phyloP scores from a whole-genome alignment of 2,329 filamentous ascomycete species.

The Sordariomycetes sp. region DNA sequence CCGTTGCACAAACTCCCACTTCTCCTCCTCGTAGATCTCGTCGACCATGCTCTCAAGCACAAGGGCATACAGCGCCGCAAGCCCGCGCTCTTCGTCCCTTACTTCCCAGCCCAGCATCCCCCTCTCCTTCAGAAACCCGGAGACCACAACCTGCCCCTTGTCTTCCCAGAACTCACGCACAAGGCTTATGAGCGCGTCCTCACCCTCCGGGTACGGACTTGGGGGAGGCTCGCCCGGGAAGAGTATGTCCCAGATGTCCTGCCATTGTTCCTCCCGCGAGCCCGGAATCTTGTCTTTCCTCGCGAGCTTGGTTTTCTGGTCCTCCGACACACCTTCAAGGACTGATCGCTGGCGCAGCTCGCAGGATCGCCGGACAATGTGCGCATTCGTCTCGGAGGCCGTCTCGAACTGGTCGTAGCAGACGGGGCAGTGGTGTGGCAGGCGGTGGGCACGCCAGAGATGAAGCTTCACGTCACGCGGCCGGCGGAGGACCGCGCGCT shows the following conservation, averaged over 20 bases:
- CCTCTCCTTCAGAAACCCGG: not conserved
- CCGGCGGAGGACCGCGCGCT: slow-evolving; percentile 13
- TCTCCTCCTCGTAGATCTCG: not conserved
- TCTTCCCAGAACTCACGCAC: not conserved
- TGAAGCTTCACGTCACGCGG: not conserved
- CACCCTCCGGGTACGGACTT: not conserved
- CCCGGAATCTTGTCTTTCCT: not conserved
- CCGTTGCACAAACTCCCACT: not conserved
- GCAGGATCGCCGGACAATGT: slow-evolving; percentile 4
- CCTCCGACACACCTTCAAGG: slow-evolving; percentile 4
- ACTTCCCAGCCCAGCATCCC: not conserved
- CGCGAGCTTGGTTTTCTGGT: not conserved
- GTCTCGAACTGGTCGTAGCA: slow-evolving; percentile 1
- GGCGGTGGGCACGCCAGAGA: not conserved
- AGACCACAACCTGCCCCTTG: slow-evolving; percentile 2
- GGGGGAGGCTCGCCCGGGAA: not conserved
- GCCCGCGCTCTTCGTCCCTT: slow-evolving; percentile 1
- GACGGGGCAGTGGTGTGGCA: slow-evolving; percentile 1
- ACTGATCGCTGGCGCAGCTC: not conserved
- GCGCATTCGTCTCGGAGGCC: not conserved
- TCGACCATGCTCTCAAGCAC: not conserved
- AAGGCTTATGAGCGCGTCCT: not conserved
- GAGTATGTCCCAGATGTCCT: slow-evolving; percentile 1
- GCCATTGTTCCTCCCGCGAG: slow-evolving; percentile 1
- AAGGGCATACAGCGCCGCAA: not conserved